Conservation (phyloP, 2,329 filamentous ascomycete species). For the Fusarium equiseti region DNA sequence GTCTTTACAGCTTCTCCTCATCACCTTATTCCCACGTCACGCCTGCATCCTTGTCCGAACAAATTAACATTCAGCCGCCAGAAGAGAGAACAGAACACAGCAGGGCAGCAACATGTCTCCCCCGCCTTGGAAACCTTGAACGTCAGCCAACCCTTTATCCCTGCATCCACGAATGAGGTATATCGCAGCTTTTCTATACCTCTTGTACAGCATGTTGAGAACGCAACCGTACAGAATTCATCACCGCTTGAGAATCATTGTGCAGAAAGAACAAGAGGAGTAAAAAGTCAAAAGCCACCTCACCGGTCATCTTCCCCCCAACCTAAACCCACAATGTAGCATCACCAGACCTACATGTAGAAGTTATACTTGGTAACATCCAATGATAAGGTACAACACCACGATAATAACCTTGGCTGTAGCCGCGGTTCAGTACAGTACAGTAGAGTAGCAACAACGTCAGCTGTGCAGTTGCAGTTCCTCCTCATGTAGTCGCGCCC, state of each 20-base stretch:
- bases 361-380: conserved; percentile 7
- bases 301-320: conserved; percentile 12
- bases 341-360: conserved; percentile 9
- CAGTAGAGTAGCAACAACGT: background rate
- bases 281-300: conserved; percentile 15
- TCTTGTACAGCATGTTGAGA: conserved; percentile 20
- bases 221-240: conserved; percentile 20
- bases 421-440: conserved; percentile 28
- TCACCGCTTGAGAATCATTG: conserved; percentile 23
- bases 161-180: conserved; percentile 23
- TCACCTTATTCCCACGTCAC: conserved; percentile 34
- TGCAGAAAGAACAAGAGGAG: conserved; percentile 4
- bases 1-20: conserved; percentile 12
- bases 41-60: conserved; percentile 20
- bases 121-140: conserved; percentile 27
- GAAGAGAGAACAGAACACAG: conserved; percentile 27
- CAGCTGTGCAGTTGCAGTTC: conserved; percentile 15
- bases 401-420: conserved; percentile 20
- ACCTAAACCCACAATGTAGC: conserved; percentile 14
- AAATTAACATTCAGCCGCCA: conserved; percentile 23
- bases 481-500: conserved; percentile 45
- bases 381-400: conserved; percentile 24
- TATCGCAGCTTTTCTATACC: conserved; percentile 19
- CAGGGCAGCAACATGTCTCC: conserved; percentile 6
- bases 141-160: conserved; percentile 34